These are phyloP conservation scores for Gaertneriomyces semiglobifer DNA, from an alignment of 192 early-diverging fungal species.

Conservation along the genomic window DNA sequence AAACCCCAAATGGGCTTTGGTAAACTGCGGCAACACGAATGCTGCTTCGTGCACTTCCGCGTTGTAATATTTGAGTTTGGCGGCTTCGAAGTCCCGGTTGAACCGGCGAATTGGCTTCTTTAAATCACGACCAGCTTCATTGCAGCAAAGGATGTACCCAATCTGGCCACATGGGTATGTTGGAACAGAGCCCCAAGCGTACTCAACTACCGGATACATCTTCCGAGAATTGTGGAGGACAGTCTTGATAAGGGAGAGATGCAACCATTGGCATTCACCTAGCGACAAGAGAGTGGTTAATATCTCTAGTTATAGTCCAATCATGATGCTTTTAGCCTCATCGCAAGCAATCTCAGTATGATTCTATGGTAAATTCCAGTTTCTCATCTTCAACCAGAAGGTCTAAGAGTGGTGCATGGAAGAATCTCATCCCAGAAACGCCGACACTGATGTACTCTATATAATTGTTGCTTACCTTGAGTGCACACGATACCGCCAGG, in stretches of 20 bases:
- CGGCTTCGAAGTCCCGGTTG: slow-evolving; percentile 73
- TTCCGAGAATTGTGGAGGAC: slow-evolving; percentile 75
- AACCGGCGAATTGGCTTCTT: slow-evolving; percentile 73
- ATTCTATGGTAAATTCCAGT: slow-evolving; percentile 30
- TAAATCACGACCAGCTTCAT: slow-evolving; percentile 70
- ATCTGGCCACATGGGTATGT: slow-evolving; percentile 98
- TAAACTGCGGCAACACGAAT: slow-evolving; percentile 92
- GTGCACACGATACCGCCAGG: slow-evolving; percentile 90
- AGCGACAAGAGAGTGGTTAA: neutral
- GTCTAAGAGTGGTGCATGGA: slow-evolving; percentile 47
- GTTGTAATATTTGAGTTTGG: slow-evolving; percentile 91
- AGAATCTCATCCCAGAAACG: slow-evolving; percentile 37
- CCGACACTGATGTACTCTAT: neutral
- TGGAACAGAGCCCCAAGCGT: slow-evolving; percentile 91
- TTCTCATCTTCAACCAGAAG: slow-evolving; percentile 28
- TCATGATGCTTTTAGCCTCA: neutral
- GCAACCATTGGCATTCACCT: slow-evolving; percentile 99
- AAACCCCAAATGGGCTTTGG: slow-evolving; percentile 56
- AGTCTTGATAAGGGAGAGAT: slow-evolving; percentile 85
- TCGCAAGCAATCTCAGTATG: slow-evolving; percentile 9
- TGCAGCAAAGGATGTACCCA: slow-evolving; percentile 91
- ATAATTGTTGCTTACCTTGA: slow-evolving; percentile 63
- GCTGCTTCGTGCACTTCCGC: slow-evolving; percentile 85
- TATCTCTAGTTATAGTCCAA: neutral
- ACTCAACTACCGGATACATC: slow-evolving; percentile 88